phyloP scores from a whole-genome alignment of 306 rosid genomes.

The Potentilla sterilis region DNA sequence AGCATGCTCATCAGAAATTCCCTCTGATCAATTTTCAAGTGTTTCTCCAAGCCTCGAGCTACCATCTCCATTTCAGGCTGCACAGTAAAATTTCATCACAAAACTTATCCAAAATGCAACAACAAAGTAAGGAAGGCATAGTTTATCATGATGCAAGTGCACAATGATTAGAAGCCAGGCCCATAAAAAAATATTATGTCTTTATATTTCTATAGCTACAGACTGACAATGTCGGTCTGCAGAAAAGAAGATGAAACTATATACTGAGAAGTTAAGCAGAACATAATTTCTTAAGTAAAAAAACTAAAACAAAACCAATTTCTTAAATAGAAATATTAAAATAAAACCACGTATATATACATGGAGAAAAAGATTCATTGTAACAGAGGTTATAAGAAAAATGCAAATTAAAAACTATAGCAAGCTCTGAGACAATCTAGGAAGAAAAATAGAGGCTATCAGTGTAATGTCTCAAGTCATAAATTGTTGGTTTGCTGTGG shows the following conservation, averaged over 20 bases:
- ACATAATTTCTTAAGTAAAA: background rate
- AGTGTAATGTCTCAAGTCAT: background rate
- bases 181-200: background rate
- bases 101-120: conserved; percentile 7
- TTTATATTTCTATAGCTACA: background rate
- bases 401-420: conserved; percentile 1
- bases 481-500: background rate
- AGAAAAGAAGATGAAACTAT: background rate
- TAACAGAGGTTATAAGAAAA: background rate
- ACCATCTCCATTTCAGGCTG: conserved; percentile 99
- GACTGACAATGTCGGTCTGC: background rate
- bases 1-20: conserved; percentile 65
- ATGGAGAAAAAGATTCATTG: background rate
- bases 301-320: background rate
- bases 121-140: background rate
- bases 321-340: no score
- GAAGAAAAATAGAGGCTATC: background rate
- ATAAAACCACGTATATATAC: no score
- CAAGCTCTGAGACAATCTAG: background rate
- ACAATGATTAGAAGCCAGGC: background rate
- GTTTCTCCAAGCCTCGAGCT: conserved; percentile 70
- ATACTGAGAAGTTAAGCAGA: background rate
- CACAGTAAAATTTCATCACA: conserved; percentile 13
- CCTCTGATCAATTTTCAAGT: conserved; percentile 72
- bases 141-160: background rate